A percentile compares a stretch with the other conserved stretches of the same genome.
phyloP scores from a whole-genome alignment of 1,284 basidiomycete genomes.

The Athelia psychrophila region DNA sequence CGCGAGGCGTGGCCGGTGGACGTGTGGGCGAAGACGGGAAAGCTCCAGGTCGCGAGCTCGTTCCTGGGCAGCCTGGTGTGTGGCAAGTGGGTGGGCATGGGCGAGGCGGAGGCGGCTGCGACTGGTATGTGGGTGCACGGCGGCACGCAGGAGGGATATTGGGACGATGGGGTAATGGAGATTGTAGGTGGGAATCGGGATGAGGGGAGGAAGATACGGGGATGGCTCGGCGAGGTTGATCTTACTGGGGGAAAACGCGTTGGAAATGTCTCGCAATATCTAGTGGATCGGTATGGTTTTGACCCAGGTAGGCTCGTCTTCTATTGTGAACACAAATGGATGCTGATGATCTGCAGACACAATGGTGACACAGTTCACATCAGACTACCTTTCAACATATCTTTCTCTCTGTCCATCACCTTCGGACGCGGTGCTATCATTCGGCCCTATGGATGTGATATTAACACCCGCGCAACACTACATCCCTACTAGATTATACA shows the following conservation, averaged over 20 bases:
- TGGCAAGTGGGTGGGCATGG: constrained; percentile 68
- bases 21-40: constrained; percentile 68
- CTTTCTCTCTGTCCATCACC: constrained; percentile 70
- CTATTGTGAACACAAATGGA: constrained; percentile 2
- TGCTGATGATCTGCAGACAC: constrained; percentile 44
- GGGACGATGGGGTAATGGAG: constrained; percentile 77
- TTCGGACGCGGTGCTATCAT: constrained; percentile 68
- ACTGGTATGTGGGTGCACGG: constrained; percentile 72
- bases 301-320: constrained; percentile 52
- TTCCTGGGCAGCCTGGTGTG: constrained; percentile 70
- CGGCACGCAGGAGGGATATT: constrained; percentile 45
- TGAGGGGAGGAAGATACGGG: constrained; percentile 63
- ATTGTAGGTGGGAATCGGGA: constrained; percentile 72
- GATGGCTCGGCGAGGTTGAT: constrained; percentile 78
- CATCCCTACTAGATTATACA: constrained; percentile 67
- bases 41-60: constrained; percentile 67
- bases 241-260: constrained; percentile 55
- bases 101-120: constrained; percentile 73
- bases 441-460: constrained; percentile 76
- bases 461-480: constrained; percentile 71
- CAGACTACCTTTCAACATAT: constrained; percentile 71
- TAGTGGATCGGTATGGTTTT: constrained; percentile 78
- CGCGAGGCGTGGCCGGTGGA: constrained; percentile 70
- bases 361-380: constrained; percentile 71
- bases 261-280: constrained; percentile 67